phyloP scores from a whole-genome alignment of 139 green algal species.

The Pseudopediastrum boryanum region DNA sequence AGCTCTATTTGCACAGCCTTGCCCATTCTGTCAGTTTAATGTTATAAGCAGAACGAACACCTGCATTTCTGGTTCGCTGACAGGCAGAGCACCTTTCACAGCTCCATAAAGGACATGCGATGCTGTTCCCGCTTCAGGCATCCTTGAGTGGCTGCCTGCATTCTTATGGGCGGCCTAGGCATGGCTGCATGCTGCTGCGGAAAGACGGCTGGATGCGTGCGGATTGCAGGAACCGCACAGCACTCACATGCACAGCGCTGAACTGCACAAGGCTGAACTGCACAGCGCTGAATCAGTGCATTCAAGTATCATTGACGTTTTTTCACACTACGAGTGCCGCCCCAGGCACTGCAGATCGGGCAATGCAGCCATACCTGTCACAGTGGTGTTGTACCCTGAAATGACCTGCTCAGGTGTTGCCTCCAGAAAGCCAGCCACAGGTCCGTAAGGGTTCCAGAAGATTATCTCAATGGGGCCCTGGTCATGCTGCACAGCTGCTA shows the following conservation, averaged over 20 bases:
- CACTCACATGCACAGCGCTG: too few relatives aligned
- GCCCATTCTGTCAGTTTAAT: too few relatives aligned
- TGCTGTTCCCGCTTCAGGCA: too few relatives aligned
- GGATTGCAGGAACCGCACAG: not conserved
- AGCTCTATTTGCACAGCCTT: too few relatives aligned
- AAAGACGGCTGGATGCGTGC: not conserved
- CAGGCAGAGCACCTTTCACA: too few relatives aligned
- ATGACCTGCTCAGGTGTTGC: constrained; percentile 20
- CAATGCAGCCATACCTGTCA: constrained; percentile 3
- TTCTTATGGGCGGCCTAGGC: too few relatives aligned
- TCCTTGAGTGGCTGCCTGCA: too few relatives aligned
- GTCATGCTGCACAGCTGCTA: constrained; percentile 3
- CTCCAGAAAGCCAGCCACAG: not conserved
- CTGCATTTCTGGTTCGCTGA: too few relatives aligned
- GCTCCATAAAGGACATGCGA: too few relatives aligned
- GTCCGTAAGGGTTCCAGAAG: constrained; percentile 13
- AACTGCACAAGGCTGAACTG: not conserved
- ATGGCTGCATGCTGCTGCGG: not conserved
- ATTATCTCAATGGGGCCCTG: constrained; percentile 4
- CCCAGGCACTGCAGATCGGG: not conserved
- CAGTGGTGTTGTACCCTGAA: not conserved
- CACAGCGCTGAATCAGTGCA: not conserved
- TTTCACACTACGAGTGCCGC: not conserved
- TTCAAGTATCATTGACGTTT: not conserved
- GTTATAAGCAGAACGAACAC: too few relatives aligned